A percentile compares a stretch with the other conserved stretches of the same genome.
These are phyloP conservation scores for Leccinum boreale DNA, from an alignment of 768 basidiomycete species.

Conservation along the genomic window DNA sequence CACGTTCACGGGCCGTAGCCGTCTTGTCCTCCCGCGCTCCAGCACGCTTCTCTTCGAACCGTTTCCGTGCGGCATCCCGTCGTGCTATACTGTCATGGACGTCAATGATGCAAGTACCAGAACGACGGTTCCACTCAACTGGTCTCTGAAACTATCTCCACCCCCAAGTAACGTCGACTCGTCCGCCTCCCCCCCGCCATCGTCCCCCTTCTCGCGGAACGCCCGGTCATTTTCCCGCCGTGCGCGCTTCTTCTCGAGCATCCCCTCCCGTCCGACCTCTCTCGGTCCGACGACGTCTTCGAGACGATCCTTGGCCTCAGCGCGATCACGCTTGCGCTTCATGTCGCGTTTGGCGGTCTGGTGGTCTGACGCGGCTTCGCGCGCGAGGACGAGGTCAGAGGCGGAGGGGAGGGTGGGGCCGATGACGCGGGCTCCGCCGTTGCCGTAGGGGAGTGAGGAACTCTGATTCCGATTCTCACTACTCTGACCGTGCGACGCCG, in stretches of 20 bases:
- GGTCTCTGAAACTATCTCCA: conserved; percentile 75
- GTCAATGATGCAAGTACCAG: conserved; percentile 2
- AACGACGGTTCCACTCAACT: conserved; percentile 38
- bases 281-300: conserved; percentile 83
- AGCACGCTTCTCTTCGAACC: conserved; percentile 52
- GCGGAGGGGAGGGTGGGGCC: conserved; percentile 70
- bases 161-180: conserved; percentile 81
- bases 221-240: conserved; percentile 66
- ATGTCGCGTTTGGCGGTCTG: conserved; percentile 48
- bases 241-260: conserved; percentile 82
- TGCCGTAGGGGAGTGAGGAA: not conserved
- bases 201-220: conserved; percentile 71
- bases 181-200: conserved; percentile 65
- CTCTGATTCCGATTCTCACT: not conserved
- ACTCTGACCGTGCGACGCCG: conserved; percentile 34
- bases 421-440: conserved; percentile 42
- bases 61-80: conserved; percentile 67
- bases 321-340: conserved; percentile 65
- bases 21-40: conserved; percentile 45
- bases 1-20: conserved; percentile 56
- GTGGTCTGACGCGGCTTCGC: conserved; percentile 57
- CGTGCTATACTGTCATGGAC: conserved; percentile 56
- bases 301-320: conserved; percentile 62
- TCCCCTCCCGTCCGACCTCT: conserved; percentile 75
- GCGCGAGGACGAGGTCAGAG: conserved; percentile 65